phyloP scores from a whole-genome alignment of 805 yeast species.

The Henningerozyma blattae region DNA sequence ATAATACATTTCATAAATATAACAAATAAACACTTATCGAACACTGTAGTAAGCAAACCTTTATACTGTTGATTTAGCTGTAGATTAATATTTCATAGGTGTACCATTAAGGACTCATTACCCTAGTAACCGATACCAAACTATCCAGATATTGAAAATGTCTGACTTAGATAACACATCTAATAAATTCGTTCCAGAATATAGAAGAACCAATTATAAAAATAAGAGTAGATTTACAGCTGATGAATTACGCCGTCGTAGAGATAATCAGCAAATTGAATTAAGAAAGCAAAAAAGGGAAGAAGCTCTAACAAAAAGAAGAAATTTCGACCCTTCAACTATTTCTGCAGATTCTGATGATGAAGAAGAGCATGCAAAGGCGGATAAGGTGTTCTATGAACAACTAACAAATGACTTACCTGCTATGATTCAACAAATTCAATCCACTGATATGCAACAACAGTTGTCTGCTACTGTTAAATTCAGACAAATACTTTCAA shows the following conservation, averaged over 20 bases:
- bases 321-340: constrained; percentile 50
- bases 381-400: constrained; percentile 31
- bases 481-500: constrained; percentile 84
- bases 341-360: constrained; percentile 44
- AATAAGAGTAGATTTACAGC: constrained; percentile 88
- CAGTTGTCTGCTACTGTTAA: constrained; percentile 84
- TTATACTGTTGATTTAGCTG: too few relatives aligned
- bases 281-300: constrained; percentile 94
- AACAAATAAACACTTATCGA: too few relatives aligned
- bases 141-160: too few relatives aligned
- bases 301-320: constrained; percentile 85
- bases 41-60: too few relatives aligned
- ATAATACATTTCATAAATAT: too few relatives aligned
- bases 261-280: constrained; percentile 95
- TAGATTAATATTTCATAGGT: too few relatives aligned
- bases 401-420: constrained; percentile 64
- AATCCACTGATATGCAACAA: constrained; percentile 60
- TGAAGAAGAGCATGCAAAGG: constrained; percentile 30
- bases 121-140: too few relatives aligned
- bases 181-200: constrained; percentile 86
- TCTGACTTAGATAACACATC: constrained; percentile 31
- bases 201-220: constrained; percentile 92
- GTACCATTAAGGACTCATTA: too few relatives aligned
- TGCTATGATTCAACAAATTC: constrained; percentile 69
- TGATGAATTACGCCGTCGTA: constrained; percentile 94